Base-by-base conservation (phyloP, 768 basidiomycete genomes). In the Lentinula edodes region DNA sequence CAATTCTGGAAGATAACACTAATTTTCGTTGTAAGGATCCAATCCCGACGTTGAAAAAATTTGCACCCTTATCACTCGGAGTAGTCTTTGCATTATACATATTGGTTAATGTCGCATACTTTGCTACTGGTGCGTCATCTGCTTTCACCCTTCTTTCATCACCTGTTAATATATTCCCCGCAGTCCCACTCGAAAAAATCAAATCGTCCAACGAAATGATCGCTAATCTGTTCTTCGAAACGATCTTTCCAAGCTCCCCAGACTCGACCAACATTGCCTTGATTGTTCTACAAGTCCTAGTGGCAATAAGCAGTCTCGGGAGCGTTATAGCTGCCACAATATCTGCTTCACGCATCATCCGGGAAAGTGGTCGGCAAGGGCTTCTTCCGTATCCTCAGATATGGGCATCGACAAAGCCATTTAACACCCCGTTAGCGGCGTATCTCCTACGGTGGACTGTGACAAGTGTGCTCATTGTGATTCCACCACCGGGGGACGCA, bases 1-100 rank as follows among this genome's bases (percentile, higher is more conserved):
- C 85, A 82, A 35, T 89, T 89, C 68, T 89, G 89, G 65, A 85
- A 83, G 0, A 74, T 89, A 12, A 80, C 82, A 1, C 88, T 90
- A 18, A n/a, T 23, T 12, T 0, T 23, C 88, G 9, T 78, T 28
- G 28, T 3, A 28, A 78, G 51, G 76, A 89, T 62, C 89, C 89
- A 0, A 72, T 80, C 6, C 78, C 81, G 20, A 89, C 87, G 0
- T 74, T 91, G 65, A 81, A 80, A 61, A 75, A 80, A n/a, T 88
- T 88, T 0, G 86, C 83, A 2, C 86, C 89, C 5, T 70, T 86
- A 1, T 87, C 86, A 0, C 78, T 90, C 60, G 62, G 68, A 6
- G 72, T 79, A 12, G 82, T 87, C 16, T 75, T 85, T 0, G 67
- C 81, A 0, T 73, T 85, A 6, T 91, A 90, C 66, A 28, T 89